Evolutionary conservation across 352 stramenopile genomes (phyloP).

Genomic region (Phytophthora chlamydospora): DNA sequence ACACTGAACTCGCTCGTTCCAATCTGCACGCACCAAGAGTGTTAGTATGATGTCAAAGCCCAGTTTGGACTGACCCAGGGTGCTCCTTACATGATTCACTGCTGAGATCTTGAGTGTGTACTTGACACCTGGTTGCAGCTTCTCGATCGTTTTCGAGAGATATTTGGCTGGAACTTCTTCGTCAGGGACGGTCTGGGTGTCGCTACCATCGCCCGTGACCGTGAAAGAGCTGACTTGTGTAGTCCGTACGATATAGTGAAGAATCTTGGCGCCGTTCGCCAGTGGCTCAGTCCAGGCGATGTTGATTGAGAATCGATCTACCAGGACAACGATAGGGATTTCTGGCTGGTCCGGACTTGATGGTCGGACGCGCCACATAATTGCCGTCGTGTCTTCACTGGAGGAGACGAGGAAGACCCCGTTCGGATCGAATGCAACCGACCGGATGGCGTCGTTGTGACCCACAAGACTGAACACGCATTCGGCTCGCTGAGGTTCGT

Average conservation of each 20-base stretch:
- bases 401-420: constrained; percentile 62
- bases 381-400: constrained; percentile 54
- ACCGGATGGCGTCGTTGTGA: constrained; percentile 53
- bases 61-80: neutral
- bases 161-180: constrained; percentile 51
- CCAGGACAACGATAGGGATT: constrained; percentile 23
- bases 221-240: constrained; percentile 51
- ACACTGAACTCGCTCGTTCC: constrained; percentile 55
- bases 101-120: constrained; percentile 58
- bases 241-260: constrained; percentile 56
- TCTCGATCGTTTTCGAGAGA: constrained; percentile 41
- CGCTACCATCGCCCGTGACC: constrained; percentile 29
- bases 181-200: constrained; percentile 38
- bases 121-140: constrained; percentile 60
- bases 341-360: constrained; percentile 50
- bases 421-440: constrained; percentile 45
- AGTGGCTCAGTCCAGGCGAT: constrained; percentile 58
- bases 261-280: constrained; percentile 61
- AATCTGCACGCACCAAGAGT: constrained; percentile 37
- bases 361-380: constrained; percentile 59
- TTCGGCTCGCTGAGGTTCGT: constrained; percentile 13
- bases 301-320: constrained; percentile 57
- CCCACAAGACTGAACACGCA: constrained; percentile 55
- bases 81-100: constrained; percentile 50
- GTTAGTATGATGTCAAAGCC: constrained; percentile 1